A percentile compares a stretch with the other conserved stretches of the same genome.
These are phyloP conservation scores for Solanum paucissectum DNA, from an alignment of 257 asterid species.

Conservation along the genomic window DNA sequence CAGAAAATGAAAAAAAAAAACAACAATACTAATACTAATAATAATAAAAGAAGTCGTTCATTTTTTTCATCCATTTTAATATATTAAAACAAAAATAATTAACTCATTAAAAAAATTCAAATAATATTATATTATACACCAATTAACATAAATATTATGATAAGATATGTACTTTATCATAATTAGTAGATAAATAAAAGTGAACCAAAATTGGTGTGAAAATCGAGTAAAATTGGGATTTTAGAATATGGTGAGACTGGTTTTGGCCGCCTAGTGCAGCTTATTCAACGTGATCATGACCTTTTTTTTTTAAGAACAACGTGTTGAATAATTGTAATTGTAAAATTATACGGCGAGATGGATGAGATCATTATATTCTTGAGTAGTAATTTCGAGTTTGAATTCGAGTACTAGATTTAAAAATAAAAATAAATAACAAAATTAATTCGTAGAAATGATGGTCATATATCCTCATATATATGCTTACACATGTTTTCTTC, in stretches of 20 bases:
- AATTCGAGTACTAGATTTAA: not conserved
- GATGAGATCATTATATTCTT: not conserved
- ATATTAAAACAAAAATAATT: too few species aligned
- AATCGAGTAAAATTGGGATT: not conserved
- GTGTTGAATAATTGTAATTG: not conserved
- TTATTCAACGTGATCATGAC: constrained; percentile 13
- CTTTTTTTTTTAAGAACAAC: not conserved
- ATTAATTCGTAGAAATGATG: too few species aligned
- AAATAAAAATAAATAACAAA: not conserved
- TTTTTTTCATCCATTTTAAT: too few species aligned
- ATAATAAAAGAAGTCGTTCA: too few species aligned
- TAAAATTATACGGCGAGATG: not conserved
- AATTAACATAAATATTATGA: too few species aligned
- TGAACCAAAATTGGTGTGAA: not conserved
- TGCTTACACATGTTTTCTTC: not conserved
- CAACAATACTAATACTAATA: too few species aligned
- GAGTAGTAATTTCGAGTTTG: not conserved
- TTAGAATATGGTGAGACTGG: not conserved
- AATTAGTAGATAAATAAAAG: not conserved
- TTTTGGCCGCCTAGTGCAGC: constrained; percentile 5
- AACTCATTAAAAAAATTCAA: too few species aligned
- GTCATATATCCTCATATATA: not conserved
- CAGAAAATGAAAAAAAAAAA: not conserved
- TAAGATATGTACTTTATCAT: too few species aligned
- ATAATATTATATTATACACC: too few species aligned